A percentile compares a stretch with the other conserved stretches of the same genome.
Conservation (phyloP, 2,329 filamentous ascomycete genomes). For the Diaporthe helianthi region DNA sequence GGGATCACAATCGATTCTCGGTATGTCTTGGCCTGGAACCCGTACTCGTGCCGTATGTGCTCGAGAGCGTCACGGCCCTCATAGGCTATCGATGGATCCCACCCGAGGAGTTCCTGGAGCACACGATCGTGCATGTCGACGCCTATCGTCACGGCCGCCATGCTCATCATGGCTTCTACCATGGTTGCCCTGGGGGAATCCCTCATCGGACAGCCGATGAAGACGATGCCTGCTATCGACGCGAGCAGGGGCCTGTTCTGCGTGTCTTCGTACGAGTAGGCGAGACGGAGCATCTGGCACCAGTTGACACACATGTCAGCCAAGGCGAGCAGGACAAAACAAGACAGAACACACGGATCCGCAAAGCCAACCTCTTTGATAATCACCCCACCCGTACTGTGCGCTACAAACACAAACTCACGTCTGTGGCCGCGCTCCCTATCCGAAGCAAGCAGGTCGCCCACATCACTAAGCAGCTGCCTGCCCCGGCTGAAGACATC, state of each 20-base stretch:
- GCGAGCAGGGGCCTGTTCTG: conserved; percentile 39
- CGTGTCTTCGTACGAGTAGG: conserved; percentile 39
- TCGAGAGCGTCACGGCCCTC: conserved; percentile 40
- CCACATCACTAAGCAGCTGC: conserved; percentile 41
- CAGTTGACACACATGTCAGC: not conserved
- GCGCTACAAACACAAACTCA: conserved; percentile 42
- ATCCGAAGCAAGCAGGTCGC: conserved; percentile 32
- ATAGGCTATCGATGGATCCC: conserved; percentile 37
- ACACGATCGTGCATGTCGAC: conserved; percentile 38
- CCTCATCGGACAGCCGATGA: conserved; percentile 43
- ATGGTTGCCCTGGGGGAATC: conserved; percentile 41
- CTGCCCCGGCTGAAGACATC: conserved; percentile 42
- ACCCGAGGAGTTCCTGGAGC: conserved; percentile 41
- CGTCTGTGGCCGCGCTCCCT: conserved; percentile 31
- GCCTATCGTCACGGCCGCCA: conserved; percentile 39
- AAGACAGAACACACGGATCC: no score
- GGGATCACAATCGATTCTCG: conserved; percentile 38
- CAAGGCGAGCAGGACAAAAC: not conserved
- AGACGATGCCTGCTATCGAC: conserved; percentile 40
- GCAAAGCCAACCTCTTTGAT: conserved; percentile 44
- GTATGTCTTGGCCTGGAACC: conserved; percentile 45
- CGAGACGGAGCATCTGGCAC: conserved; percentile 42
- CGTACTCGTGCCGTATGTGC: conserved; percentile 43
- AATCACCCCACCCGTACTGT: conserved; percentile 43
- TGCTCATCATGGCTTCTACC: conserved; percentile 40